Base-by-base conservation (phyloP, 352 stramenopile genomes). In the Globisporangium orthogonon region DNA sequence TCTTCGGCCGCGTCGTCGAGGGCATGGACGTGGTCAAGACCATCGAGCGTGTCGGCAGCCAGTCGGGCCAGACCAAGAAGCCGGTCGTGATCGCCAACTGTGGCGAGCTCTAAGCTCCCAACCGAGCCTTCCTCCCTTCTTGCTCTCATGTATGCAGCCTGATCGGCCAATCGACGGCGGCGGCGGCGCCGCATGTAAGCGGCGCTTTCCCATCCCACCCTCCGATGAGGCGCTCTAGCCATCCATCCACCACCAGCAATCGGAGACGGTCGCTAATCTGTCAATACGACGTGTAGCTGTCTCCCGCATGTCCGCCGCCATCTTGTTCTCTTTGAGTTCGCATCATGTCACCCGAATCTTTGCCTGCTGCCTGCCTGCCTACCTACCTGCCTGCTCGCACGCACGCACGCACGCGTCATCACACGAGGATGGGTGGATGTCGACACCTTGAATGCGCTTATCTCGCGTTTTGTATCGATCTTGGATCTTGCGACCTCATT, bases 21-120 rank as follows among this genome's bases (percentile, higher is more conserved):
- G 97, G 97, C 62, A 93, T 99, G 79, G 95, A 99, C 66, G 78
- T 99, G 55, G 93, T 99, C n/a, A 95, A 98, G 70, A 85, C 73
- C 56, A 98, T 99, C 58, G 97, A 99, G 77, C 50, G 46, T 5
- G 81, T 99, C 47, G 97, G 97, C 68, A 97, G 83, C 58, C 82
- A 96, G 71, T 96, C 74, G 66, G 97, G 97, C 61, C 70, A 78
- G 58, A 97, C 96, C 54, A 89, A 77, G 56, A 73, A 89, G 67
- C 67, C 78, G 43, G 94, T 99, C 52, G 78, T 97, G 41, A 73
- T 99, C 61, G 95, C 89, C 62, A 90, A 98, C 75, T 98, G 86
- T 69, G 97, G 97, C 66, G 82, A 98, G 78, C 75, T 98, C 59
- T 86, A 79, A 77, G 60, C 52, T 65, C 44, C 39, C 9, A 4